Evolutionary conservation across 371 early-diverging fungal species (phyloP).

Genomic region (Enteropsectra breve): DNA sequence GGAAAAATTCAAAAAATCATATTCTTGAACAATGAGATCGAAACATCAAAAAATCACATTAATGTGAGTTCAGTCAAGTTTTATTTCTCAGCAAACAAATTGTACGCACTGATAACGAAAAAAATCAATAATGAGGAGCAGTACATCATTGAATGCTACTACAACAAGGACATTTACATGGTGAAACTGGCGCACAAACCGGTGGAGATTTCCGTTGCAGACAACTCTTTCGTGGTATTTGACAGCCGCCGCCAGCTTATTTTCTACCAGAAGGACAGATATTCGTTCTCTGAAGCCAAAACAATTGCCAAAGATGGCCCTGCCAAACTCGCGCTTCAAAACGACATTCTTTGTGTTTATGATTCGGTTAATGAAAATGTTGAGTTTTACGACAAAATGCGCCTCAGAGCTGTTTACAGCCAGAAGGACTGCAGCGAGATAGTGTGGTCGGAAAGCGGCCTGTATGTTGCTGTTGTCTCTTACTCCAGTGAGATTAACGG

Average conservation of each 20-base stretch:
- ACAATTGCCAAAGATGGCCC: conserved; percentile 25
- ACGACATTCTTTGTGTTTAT: conserved; percentile 18
- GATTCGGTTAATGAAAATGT: conserved; percentile 27
- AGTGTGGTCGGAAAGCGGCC: conserved; percentile 42
- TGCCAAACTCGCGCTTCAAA: conserved; percentile 7
- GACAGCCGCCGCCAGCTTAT: conserved; percentile 2
- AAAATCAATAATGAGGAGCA: conserved; percentile 7
- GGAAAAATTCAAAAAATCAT: conserved; percentile 35
- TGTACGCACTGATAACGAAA: conserved; percentile 42
- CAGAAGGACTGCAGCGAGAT: conserved; percentile 41
- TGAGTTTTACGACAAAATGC: conserved; percentile 46
- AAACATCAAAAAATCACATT: conserved; percentile 19
- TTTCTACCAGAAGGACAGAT: conserved; percentile 34
- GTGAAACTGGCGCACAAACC: conserved; percentile 12
- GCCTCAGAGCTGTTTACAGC: conserved; percentile 18
- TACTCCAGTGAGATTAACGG: conserved; percentile 9
- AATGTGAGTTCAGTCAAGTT: conserved; percentile 33
- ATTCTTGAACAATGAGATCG: conserved; percentile 6
- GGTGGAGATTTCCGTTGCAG: conserved; percentile 8
- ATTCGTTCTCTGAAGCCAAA: conserved; percentile 11
- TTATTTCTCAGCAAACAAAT: conserved; percentile 14
- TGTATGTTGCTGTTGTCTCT: conserved; percentile 36
- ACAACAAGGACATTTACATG: conserved; percentile 13
- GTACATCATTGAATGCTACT: conserved; percentile 33
- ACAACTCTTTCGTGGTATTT: conserved; percentile 22